Percentiles rank a stretch among this genome's conserved stretches.
Evolutionary conservation across 2,329 filamentous ascomycete genomes (phyloP).

Genomic region (Aspergillus fumigatus): DNA sequence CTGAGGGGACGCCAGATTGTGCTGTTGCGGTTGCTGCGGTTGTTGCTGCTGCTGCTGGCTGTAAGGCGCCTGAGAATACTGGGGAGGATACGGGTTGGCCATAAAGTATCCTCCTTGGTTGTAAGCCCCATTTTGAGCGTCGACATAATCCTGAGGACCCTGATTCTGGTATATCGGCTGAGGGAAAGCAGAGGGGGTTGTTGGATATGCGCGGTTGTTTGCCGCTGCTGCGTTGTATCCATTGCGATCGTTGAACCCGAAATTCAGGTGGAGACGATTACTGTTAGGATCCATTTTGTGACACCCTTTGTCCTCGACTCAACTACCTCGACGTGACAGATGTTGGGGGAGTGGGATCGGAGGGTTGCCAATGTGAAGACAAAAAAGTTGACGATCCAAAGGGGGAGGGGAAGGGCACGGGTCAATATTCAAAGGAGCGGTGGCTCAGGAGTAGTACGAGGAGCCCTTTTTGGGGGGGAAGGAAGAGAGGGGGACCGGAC

Average conservation of each 20-base stretch:
- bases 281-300: constrained; percentile 51
- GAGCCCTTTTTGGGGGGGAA: constrained; percentile 2
- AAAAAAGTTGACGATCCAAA: constrained; percentile 11
- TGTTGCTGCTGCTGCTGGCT: constrained; percentile 27
- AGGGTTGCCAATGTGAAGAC: constrained; percentile 5
- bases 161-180: constrained; percentile 72
- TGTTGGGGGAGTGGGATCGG: constrained; percentile 7
- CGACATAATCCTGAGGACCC: constrained; percentile 58
- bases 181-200: constrained; percentile 92
- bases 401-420: constrained; percentile 9
- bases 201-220: constrained; percentile 69
- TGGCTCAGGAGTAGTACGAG: constrained; percentile 20
- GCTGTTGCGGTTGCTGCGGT: constrained; percentile 1
- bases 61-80: constrained; percentile 49
- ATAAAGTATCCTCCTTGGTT: constrained; percentile 56
- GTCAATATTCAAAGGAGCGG: constrained; percentile 23
- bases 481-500: constrained; percentile 4
- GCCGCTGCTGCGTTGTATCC: constrained; percentile 53
- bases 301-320: constrained; percentile 40
- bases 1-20: constrained; percentile 53
- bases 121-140: constrained; percentile 42
- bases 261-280: constrained; percentile 46
- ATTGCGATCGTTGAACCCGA: constrained; percentile 54
- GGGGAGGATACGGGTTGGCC: constrained; percentile 56
- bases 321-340: constrained; percentile 26